Percentiles rank a stretch among this genome's conserved stretches.
Conservation (phyloP, 371 early-diverging fungal species). For the Haplosporangium sp. region DNA sequence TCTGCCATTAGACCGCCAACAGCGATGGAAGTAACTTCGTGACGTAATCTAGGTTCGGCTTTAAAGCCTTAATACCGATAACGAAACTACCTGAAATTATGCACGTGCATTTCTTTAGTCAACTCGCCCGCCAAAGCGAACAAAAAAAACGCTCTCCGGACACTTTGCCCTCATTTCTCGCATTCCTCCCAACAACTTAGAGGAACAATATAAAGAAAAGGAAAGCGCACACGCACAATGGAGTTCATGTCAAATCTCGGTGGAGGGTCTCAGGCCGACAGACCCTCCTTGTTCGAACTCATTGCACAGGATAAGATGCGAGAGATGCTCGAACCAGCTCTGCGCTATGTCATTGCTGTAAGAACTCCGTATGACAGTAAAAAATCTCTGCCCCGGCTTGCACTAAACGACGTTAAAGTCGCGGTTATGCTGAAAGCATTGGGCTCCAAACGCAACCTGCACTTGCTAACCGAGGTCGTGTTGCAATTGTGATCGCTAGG, state of each 20-base stretch:
- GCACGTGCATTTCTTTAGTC: too few species aligned
- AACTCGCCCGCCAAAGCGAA: too few species aligned
- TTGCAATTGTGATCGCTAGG: conserved; percentile 43
- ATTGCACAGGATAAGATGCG: conserved; percentile 86
- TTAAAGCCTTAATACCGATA: neutral
- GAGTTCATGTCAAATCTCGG: conserved; percentile 89
- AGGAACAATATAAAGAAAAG: neutral
- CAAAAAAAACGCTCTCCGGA: neutral
- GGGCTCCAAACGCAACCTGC: neutral
- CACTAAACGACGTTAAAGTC: neutral
- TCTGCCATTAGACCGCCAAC: neutral
- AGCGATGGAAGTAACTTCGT: too few species aligned
- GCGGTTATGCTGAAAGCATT: neutral
- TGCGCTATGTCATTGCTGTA: conserved; percentile 87
- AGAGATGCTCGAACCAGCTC: conserved; percentile 86
- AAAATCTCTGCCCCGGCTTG: neutral
- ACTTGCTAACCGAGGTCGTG: too few species aligned
- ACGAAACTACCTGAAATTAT: too few species aligned
- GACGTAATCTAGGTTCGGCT: too few species aligned
- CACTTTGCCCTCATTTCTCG: too few species aligned
- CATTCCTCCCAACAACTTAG: neutral
- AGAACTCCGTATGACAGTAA: conserved; percentile 13
- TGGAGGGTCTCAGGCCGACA: conserved; percentile 74
- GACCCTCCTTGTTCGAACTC: conserved; percentile 92
- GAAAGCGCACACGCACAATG: conserved; percentile 58